Evolutionary conservation across 306 rosid genomes (phyloP).

Genomic region (Casuarina glauca): DNA sequence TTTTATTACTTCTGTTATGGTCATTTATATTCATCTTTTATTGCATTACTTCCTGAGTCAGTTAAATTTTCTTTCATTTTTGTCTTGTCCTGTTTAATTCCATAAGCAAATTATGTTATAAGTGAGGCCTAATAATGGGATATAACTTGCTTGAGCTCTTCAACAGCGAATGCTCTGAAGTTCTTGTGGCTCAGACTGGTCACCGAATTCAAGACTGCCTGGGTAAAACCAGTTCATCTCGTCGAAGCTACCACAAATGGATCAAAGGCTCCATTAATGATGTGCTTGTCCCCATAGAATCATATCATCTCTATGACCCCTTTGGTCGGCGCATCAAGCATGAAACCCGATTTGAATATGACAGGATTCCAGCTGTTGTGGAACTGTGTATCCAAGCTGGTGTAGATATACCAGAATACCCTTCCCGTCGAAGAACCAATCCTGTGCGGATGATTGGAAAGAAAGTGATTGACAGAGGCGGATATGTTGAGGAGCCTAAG

Average conservation of each 20-base stretch:
- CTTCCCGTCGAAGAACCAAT: constrained; percentile 82
- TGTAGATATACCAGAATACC: constrained; percentile 87
- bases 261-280: constrained; percentile 84
- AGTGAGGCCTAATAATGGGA: not conserved
- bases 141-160: constrained; percentile 26
- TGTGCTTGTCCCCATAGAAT: constrained; percentile 76
- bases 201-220: constrained; percentile 72
- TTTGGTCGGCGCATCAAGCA: constrained; percentile 89
- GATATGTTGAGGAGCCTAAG: constrained; percentile 67
- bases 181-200: constrained; percentile 69
- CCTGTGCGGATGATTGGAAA: constrained; percentile 79
- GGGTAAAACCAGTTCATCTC: constrained; percentile 54
- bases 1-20: not conserved
- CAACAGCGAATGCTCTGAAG: constrained; percentile 93
- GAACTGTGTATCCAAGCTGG: constrained; percentile 99
- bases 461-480: constrained; percentile 78
- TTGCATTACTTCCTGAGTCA: not conserved
- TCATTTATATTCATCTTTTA: not conserved
- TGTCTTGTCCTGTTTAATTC: constrained; percentile 16
- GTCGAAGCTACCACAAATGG: constrained; percentile 85
- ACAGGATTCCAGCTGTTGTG: constrained; percentile 90
- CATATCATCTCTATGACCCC: constrained; percentile 89
- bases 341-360: constrained; percentile 77
- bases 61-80: not conserved
- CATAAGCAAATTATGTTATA: not conserved